Base-by-base conservation (phyloP, 2,329 filamentous ascomycete species). In the Neofusicoccum sp. region DNA sequence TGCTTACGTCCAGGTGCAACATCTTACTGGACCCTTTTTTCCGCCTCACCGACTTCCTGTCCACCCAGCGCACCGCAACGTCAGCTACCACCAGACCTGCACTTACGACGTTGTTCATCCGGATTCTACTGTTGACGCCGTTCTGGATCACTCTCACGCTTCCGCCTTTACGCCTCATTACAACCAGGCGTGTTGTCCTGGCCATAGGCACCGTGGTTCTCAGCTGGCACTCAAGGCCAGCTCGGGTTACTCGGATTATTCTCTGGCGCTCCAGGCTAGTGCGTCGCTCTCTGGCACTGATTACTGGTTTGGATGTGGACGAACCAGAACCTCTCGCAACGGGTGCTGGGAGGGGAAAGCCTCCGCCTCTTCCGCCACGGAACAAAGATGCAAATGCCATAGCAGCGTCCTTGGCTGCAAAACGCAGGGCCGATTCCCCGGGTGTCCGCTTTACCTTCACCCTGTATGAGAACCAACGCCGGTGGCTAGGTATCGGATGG, bases 361-460 rank as follows among this genome's bases (percentile, higher is more conserved):
- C 73, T 39, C 74, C 78, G 50, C 67, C 73, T 48, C 70, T 78
- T 36, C 77, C 76, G 12, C 76, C 78, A 39, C 74, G 77, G 41
- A 78, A 81, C 63, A 79, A 81, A 43, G 79, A 78, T 67, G 72
- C 78, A 6, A 77, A 81, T 34, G 79, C 81, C 59, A 77, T 84
- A 36, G 79, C 80, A 14, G 80, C 81, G 6, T 75, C 76, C 11
- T 66, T 80, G n/a, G 69, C 70, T 36, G 76, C 78, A 22, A 78
- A 79, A 65, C 73, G 75, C 29, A 61, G 50, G 11, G 76, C 76
- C 36, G 73, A 74, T 34, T 89, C 90, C 4, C 86, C 92, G 0
- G 93, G 93, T 1, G 91, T 99, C 12, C 91, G 93, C 48, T 99
- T 99, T 72, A 99, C 95, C 0, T 99, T 99, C 67, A 93, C 95